Evolutionary conservation across 176 grass and related monocot species (phyloP).

Genomic region (Thinopyrum elongatum): DNA sequence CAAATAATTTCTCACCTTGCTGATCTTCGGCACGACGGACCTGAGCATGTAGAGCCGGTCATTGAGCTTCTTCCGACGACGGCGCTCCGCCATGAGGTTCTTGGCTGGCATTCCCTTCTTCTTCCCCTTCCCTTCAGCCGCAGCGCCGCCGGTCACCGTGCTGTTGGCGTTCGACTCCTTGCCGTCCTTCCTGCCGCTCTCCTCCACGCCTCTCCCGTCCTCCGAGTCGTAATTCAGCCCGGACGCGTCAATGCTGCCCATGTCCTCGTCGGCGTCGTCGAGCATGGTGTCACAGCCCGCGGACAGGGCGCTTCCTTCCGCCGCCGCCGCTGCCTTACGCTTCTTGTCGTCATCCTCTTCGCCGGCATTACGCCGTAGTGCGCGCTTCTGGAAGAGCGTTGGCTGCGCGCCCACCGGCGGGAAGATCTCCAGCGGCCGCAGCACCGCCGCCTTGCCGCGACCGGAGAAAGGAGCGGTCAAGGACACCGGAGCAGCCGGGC

Average conservation of each 20-base stretch:
- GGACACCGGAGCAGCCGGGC: conserved; percentile 5
- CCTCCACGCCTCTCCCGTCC: conserved; percentile 53
- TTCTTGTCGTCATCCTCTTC: conserved; percentile 70
- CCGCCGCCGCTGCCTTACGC: conserved; percentile 41
- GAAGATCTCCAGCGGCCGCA: conserved; percentile 84
- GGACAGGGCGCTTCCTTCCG: conserved; percentile 9
- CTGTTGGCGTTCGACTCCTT: conserved; percentile 86
- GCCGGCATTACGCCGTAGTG: conserved; percentile 69
- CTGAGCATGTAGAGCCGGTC: conserved; percentile 99
- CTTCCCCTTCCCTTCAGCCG: conserved; percentile 71
- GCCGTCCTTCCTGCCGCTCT: conserved; percentile 60
- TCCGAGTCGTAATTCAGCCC: conserved; percentile 90
- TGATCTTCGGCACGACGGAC: conserved; percentile 97
- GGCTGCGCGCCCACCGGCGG: conserved; percentile 81
- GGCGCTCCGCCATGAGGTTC: conserved; percentile 97
- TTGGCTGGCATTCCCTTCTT: conserved; percentile 96
- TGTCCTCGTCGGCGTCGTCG: conserved; percentile 72
- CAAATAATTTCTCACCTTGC: conserved; percentile 77
- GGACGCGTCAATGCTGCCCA: conserved; percentile 75
- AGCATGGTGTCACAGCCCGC: conserved; percentile 24
- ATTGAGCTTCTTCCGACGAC: conserved; percentile 97
- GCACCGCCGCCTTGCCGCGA: conserved; percentile 61
- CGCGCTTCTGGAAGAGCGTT: conserved; percentile 97
- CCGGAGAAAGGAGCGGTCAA: conserved; percentile 40
- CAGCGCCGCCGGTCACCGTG: conserved; percentile 50